phyloP scores from a whole-genome alignment of 768 basidiomycete species.

The Boletus vinaceobasis region DNA sequence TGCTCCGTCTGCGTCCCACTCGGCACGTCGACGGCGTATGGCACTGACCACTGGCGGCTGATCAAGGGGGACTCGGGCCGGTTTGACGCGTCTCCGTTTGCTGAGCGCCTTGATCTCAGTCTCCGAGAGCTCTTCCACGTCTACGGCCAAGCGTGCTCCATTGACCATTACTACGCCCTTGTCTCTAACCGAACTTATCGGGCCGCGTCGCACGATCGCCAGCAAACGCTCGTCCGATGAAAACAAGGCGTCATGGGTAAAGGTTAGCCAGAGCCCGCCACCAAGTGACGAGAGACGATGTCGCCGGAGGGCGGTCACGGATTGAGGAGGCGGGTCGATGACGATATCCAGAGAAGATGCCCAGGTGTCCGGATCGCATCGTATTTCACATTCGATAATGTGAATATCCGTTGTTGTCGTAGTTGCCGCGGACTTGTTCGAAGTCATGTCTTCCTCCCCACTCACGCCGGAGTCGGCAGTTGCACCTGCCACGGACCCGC shows the following conservation, averaged over 20 bases:
- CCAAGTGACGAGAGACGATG: constrained; percentile 85
- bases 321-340: constrained; percentile 87
- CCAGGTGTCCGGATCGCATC: constrained; percentile 93
- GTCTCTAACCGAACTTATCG: constrained; percentile 58
- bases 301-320: constrained; percentile 77
- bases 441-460: constrained; percentile 14
- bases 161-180: constrained; percentile 87
- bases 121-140: constrained; percentile 85
- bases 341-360: constrained; percentile 79
- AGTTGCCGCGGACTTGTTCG: neutral
- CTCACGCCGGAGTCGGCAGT: constrained; percentile 8
- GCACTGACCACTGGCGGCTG: constrained; percentile 81
- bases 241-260: constrained; percentile 81
- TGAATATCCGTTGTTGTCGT: constrained; percentile 34
- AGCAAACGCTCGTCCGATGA: constrained; percentile 74
- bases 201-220: constrained; percentile 71
- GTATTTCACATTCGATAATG: constrained; percentile 81
- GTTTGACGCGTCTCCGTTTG: constrained; percentile 84
- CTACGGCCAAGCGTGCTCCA: constrained; percentile 78
- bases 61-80: constrained; percentile 84
- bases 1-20: constrained; percentile 59
- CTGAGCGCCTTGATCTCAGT: constrained; percentile 78
- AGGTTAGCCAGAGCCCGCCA: constrained; percentile 91
- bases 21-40: constrained; percentile 64
- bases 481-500: neutral